Percentiles rank a stretch among this genome's conserved stretches.
Evolutionary conservation across 2,329 filamentous ascomycete genomes (phyloP).

Genomic region (Colletotrichum paranaense): DNA sequence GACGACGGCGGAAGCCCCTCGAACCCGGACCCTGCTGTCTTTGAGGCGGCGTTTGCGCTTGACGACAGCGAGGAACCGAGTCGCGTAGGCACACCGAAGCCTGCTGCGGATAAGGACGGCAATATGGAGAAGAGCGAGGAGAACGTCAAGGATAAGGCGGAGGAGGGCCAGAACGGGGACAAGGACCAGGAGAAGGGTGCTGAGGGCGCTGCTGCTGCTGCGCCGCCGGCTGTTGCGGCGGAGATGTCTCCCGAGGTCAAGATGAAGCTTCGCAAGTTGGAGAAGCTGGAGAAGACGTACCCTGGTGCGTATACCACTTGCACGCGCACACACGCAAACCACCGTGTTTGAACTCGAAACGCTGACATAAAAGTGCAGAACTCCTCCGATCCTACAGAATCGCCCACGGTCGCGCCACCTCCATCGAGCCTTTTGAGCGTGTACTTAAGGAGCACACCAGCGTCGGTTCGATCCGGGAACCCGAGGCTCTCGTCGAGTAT

Average conservation of each 20-base stretch:
- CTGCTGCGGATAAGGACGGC: conserved; percentile 41
- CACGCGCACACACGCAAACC: accelerated
- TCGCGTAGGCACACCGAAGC: conserved; percentile 68
- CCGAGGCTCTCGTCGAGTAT: conserved; percentile 87
- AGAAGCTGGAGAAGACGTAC: conserved; percentile 89
- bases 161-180: conserved; percentile 38
- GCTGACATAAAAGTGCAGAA: conserved; percentile 61
- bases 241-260: conserved; percentile 81
- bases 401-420: conserved; percentile 85
- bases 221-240: conserved; percentile 38
- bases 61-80: conserved; percentile 82
- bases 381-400: conserved; percentile 91
- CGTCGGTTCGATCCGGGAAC: conserved; percentile 87
- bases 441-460: conserved; percentile 93
- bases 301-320: conserved; percentile 67
- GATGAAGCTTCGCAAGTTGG: conserved; percentile 83
- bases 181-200: conserved; percentile 39
- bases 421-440: conserved; percentile 94
- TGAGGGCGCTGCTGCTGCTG: conserved; percentile 37
- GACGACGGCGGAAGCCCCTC: conserved; percentile 53
- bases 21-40: conserved; percentile 86
- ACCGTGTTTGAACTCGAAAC: accelerated
- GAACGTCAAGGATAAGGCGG: conserved; percentile 37
- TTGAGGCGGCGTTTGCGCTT: conserved; percentile 86
- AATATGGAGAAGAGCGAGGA: conserved; percentile 44